Conservation (phyloP, 2,329 filamentous ascomycete genomes). For the Curvularia hawaiiensis region DNA sequence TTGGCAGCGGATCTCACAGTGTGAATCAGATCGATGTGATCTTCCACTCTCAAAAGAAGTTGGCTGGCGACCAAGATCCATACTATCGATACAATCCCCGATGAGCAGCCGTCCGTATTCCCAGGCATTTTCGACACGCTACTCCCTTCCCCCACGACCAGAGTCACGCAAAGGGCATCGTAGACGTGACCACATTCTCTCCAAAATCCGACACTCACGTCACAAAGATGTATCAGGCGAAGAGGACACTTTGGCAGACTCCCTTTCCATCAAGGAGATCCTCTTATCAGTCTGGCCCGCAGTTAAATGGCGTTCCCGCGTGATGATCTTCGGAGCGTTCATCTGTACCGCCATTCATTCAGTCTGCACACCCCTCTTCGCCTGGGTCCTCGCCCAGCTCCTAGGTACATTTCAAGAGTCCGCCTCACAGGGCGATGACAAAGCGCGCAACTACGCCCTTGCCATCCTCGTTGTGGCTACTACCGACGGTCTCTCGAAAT, state of each 20-base stretch:
- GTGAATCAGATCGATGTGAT: slow-evolving; percentile 8
- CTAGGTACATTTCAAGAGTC: slow-evolving; percentile 70
- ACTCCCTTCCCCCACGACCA: background rate
- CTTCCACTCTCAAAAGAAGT: slow-evolving; percentile 8
- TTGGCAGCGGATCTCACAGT: slow-evolving; percentile 4
- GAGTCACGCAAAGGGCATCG: background rate
- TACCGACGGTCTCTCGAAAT: slow-evolving; percentile 68
- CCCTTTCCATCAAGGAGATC: slow-evolving; percentile 57
- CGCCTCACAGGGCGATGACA: slow-evolving; percentile 51
- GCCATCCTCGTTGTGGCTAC: slow-evolving; percentile 71
- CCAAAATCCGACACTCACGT: background rate
- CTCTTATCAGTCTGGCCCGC: slow-evolving; percentile 73
- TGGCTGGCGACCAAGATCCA: slow-evolving; percentile 13
- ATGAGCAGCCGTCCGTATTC: slow-evolving; percentile 10
- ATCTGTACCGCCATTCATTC: slow-evolving; percentile 68
- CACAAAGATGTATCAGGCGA: background rate
- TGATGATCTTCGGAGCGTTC: slow-evolving; percentile 65
- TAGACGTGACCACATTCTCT: slow-evolving; percentile 6
- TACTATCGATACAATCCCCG: slow-evolving; percentile 8
- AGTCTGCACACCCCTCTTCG: slow-evolving; percentile 73
- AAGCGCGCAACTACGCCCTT: slow-evolving; percentile 70
- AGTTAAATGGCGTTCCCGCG: slow-evolving; percentile 58
- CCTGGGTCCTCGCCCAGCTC: slow-evolving; percentile 75
- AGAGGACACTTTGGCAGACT: background rate
- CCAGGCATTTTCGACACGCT: slow-evolving; percentile 7